Evolutionary conservation across 148 eudicot species (phyloP).

Genomic region (Diospyros kaki): DNA sequence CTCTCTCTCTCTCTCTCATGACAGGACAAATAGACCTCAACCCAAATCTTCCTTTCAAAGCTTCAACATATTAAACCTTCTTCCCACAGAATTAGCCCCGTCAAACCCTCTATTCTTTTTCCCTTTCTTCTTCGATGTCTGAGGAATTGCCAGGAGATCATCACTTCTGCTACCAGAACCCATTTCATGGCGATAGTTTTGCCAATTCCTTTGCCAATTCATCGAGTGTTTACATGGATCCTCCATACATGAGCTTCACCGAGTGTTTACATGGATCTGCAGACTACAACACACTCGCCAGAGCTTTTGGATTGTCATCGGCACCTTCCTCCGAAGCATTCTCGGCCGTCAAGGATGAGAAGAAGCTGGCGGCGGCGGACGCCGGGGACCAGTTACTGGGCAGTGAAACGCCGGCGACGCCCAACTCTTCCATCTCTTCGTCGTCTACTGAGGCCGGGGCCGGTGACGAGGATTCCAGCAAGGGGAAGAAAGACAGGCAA

Average conservation of each 20-base stretch:
- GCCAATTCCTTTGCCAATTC: neutral
- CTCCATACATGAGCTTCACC: slow-evolving; percentile 19
- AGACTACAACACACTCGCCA: slow-evolving; percentile 15
- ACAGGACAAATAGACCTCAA: slow-evolving; percentile 12
- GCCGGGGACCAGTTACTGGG: slow-evolving; percentile 6
- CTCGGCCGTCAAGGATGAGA: slow-evolving; percentile 11
- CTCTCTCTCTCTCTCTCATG: neutral
- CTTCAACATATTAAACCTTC: slow-evolving; percentile 21
- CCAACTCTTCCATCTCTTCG: slow-evolving; percentile 58
- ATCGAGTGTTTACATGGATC: slow-evolving; percentile 18
- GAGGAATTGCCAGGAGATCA: slow-evolving; percentile 21
- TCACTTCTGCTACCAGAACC: slow-evolving; percentile 26
- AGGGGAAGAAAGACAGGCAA: slow-evolving; percentile 29
- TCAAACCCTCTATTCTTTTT: neutral
- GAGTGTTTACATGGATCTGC: slow-evolving; percentile 22
- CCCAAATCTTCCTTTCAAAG: slow-evolving; percentile 32
- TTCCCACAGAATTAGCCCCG: too few relatives aligned
- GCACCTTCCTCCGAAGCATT: slow-evolving; percentile 8
- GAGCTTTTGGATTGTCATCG: slow-evolving; percentile 23
- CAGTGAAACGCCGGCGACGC: slow-evolving; percentile 35
- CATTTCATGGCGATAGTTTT: slow-evolving; percentile 17
- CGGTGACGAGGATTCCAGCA: slow-evolving; percentile 31
- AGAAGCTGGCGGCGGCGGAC: slow-evolving; percentile 15
- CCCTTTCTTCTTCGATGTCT: slow-evolving; percentile 26
- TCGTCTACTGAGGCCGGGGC: slow-evolving; percentile 64